A percentile compares a stretch with the other conserved stretches of the same genome.
Evolutionary conservation across 495 filamentous ascomycete genomes (phyloP).

Genomic region (Penicillium subrubescens): DNA sequence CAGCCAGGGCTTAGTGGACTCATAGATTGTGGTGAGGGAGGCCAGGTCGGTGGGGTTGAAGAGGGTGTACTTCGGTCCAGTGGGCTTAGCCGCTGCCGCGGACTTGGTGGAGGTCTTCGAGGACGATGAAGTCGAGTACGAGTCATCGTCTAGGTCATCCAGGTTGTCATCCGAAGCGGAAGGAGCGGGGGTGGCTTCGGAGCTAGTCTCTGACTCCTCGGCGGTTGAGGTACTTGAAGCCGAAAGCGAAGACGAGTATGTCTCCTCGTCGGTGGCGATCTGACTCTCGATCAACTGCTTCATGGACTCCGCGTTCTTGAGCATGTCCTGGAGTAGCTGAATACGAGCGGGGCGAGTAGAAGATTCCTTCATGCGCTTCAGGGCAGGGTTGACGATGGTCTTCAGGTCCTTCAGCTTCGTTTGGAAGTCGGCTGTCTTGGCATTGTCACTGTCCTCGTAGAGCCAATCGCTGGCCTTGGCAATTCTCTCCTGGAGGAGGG

Average conservation of each 20-base stretch:
- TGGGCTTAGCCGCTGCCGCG: conserved; percentile 34
- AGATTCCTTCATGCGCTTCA: conserved; percentile 69
- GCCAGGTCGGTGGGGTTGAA: conserved; percentile 60
- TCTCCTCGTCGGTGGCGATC: conserved; percentile 44
- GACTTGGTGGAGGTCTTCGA: conserved; percentile 34
- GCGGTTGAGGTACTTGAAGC: conserved; percentile 30
- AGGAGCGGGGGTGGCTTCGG: conserved; percentile 31
- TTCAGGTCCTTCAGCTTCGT: conserved; percentile 71
- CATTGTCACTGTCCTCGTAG: conserved; percentile 79
- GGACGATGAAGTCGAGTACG: conserved; percentile 38
- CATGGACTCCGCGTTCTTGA: conserved; percentile 57
- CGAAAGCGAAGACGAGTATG: conserved; percentile 40
- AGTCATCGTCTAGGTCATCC: conserved; percentile 48
- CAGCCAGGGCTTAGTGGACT: conserved; percentile 61
- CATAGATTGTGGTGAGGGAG: conserved; percentile 37
- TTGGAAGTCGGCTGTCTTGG: conserved; percentile 69
- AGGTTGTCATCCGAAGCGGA: conserved; percentile 26
- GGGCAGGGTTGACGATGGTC: conserved; percentile 67
- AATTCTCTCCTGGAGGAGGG: conserved; percentile 62
- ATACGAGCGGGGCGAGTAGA: conserved; percentile 65
- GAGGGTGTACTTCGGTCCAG: conserved; percentile 42
- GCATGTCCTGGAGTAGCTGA: conserved; percentile 60
- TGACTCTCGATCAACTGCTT: conserved; percentile 45
- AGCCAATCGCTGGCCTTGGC: conserved; percentile 83
- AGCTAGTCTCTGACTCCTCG: conserved; percentile 27